Base-by-base conservation (phyloP, 2,329 filamentous ascomycete species). In the Neoarthrinium moseri region DNA sequence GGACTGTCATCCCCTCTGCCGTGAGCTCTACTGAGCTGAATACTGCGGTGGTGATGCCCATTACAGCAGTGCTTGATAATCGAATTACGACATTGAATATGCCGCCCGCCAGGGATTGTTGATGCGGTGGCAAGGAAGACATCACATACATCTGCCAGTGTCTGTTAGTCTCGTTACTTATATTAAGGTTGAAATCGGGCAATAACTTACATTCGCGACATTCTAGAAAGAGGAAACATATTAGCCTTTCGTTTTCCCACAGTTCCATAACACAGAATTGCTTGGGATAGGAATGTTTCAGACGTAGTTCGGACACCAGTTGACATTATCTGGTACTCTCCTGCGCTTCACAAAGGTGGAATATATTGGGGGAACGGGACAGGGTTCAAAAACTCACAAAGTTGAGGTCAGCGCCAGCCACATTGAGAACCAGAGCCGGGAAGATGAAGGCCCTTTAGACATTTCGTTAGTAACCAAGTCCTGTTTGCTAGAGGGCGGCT, bases 331-430 rank as follows among this genome's bases (percentile, higher is more conserved):
- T n/a, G n/a, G n/a, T n/a, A n/a, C n/a, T n/a, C n/a, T n/a, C n/a
- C n/a, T n/a, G n/a, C n/a, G n/a, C n/a, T n/a, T n/a, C n/a, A n/a
- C n/a, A n/a, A n/a, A n/a, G n/a, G n/a, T n/a, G n/a, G n/a, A n/a
- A n/a, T n/a, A n/a, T n/a, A n/a, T n/a, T n/a, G n/a, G n/a, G n/a
- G n/a, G n/a, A n/a, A n/a, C n/a, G n/a, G n/a, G n/a, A n/a, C n/a
- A n/a, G n/a, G n/a, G n/a, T n/a, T 29, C n/a, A n/a, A n/a, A n/a
- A n/a, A n/a, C n/a, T n/a, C n/a, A n/a, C n/a, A 61, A 87, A 87
- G 47, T 87, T 78, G 26, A 88, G 77, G 57, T 87, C 85, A 0
- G 83, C 83, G 1, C 84, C 84, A 4, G 85, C 67, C 1, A 87
- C 83, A 18, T 77, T 75, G 21, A 87, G 62, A 5, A 47, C 32